These are phyloP conservation scores for Ophiostoma tasmaniense DNA, from an alignment of 2,329 filamentous ascomycete species.

Conservation along the genomic window DNA sequence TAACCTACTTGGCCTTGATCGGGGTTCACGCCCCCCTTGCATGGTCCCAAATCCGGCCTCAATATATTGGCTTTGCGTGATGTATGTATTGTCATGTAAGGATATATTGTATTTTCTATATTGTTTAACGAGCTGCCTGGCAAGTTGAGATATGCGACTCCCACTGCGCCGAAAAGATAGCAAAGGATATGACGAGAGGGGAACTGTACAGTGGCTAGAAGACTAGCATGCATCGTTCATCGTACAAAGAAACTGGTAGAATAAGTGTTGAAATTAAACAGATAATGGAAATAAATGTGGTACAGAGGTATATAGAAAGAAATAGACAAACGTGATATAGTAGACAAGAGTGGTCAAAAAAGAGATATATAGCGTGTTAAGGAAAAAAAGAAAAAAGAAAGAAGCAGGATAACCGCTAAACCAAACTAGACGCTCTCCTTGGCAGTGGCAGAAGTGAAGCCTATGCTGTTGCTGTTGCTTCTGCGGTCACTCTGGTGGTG, in stretches of 20 bases:
- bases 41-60: neutral
- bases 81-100: neutral
- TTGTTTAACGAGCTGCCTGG: neutral
- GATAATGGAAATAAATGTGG: neutral
- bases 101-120: no score
- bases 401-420: neutral
- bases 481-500: slow-evolving; percentile 14
- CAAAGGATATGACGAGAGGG: neutral
- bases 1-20: neutral
- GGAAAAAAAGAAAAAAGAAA: neutral
- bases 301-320: neutral
- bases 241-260: neutral
- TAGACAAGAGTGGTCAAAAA: neutral
- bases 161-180: neutral
- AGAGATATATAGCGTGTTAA: neutral
- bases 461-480: slow-evolving; percentile 14
- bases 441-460: slow-evolving; percentile 10
- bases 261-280: neutral
- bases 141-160: neutral
- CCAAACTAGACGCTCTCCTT: slow-evolving; percentile 13
- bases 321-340: neutral
- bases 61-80: neutral
- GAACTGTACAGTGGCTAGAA: neutral
- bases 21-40: neutral
- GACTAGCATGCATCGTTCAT: neutral